A percentile compares a stretch with the other conserved stretches of the same genome.
These are phyloP conservation scores for Termitomyces titanicus DNA, from an alignment of 768 basidiomycete genomes.

Conservation along the genomic window DNA sequence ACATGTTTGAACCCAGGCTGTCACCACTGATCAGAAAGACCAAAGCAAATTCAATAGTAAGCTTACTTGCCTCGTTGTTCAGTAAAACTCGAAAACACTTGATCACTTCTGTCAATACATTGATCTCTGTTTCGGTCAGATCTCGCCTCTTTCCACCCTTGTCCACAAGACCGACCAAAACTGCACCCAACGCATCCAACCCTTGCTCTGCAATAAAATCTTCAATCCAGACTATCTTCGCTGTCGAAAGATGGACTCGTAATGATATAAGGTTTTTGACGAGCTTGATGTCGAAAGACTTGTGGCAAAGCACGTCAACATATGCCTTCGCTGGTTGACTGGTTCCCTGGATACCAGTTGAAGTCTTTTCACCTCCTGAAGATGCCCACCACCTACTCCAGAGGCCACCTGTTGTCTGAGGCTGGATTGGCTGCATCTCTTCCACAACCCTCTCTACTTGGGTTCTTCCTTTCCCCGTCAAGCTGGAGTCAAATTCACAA, in stretches of 20 bases:
- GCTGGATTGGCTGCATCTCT: constrained; percentile 40
- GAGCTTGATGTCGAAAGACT: constrained; percentile 54
- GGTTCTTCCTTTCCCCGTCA: constrained; percentile 22
- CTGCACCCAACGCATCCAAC: constrained; percentile 52
- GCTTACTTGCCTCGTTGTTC: constrained; percentile 78
- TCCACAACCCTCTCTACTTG: constrained; percentile 29
- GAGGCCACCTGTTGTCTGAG: constrained; percentile 71
- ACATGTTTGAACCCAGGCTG: constrained; percentile 74
- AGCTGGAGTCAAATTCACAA: constrained; percentile 31
- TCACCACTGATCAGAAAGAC: constrained; percentile 8
- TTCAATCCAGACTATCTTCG: constrained; percentile 71
- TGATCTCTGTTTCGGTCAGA: constrained; percentile 63
- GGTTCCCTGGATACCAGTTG: constrained; percentile 32
- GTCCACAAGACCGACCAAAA: constrained; percentile 60
- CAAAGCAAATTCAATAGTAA: background rate
- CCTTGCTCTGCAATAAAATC: constrained; percentile 69
- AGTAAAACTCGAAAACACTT: constrained; percentile 79
- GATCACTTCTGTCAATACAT: constrained; percentile 67
- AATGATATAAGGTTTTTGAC: constrained; percentile 78
- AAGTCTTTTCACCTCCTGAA: constrained; percentile 50
- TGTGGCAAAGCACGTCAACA: constrained; percentile 57
- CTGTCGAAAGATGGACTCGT: constrained; percentile 83
- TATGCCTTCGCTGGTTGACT: constrained; percentile 56
- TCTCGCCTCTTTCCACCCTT: constrained; percentile 61
- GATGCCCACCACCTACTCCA: constrained; percentile 77